Base-by-base conservation (phyloP, 2,329 filamentous ascomycete species). In the Aspergillus ruber region DNA sequence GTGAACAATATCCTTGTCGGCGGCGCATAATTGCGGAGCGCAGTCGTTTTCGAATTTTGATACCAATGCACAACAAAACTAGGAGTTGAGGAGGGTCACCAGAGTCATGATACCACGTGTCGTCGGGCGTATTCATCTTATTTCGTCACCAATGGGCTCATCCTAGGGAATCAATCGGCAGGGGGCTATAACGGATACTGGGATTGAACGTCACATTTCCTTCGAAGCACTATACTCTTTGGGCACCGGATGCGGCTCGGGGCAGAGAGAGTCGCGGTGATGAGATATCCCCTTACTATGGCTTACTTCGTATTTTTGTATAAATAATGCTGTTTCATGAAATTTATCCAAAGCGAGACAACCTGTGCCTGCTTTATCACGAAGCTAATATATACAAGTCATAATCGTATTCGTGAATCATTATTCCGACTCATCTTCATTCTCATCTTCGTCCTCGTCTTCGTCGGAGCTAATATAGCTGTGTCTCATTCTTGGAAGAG, bases 1-100 rank as follows among this genome's bases (percentile, higher is more conserved):
- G 73, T 75, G 44, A 75, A 75, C 67, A 74, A 75, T 52, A 71
- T 75, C 32, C 65, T 75, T 44, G 73, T 75, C 53, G 73, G 73
- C 57, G 73, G 69, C 59, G 69, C 68, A 52, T 72, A 65, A 63
- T 20, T 29, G 38, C 43, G 2, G 25, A 13, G 32, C 29, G 10
- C n/a, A n/a, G 29, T 38, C 43, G 32, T n/a, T 38, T 12, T 23
- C 17, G 36, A 43, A 47, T 36, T 4, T 27, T 42, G 27, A 46
- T 46, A 46, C 44, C 44, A 29, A 44, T 18, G 17, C n/a, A 32
- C 17, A 15, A 20, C 18, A 27, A 15, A 44, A 13, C 20, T 8
- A 29, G 42, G 42, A 17, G 27, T 20, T 27, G 42, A 43, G n/a
- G n/a, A 13, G n/a, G 7, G 41, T 13, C n/a, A 41, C 20, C 27